Percentiles rank a stretch among this genome's conserved stretches.
Evolutionary conservation across 768 basidiomycete genomes (phyloP).

Genomic region (Leccinum arenicola): DNA sequence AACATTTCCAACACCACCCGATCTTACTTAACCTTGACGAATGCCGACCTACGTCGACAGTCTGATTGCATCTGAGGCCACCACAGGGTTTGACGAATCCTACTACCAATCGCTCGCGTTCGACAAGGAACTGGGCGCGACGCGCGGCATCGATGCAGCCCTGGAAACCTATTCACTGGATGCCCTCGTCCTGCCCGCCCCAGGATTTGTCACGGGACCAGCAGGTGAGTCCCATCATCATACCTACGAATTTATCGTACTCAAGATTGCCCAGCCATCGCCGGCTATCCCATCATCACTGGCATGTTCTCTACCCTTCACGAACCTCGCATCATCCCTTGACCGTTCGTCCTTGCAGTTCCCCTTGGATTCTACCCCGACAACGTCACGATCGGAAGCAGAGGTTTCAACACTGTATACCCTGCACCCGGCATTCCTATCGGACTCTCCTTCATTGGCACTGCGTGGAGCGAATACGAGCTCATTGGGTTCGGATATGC

Average conservation of each 20-base stretch:
- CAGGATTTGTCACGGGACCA: constrained; percentile 19
- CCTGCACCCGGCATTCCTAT: constrained; percentile 40
- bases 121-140: constrained; percentile 46
- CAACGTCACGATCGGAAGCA: constrained; percentile 29
- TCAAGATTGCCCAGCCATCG: constrained; percentile 24
- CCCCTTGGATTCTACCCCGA: constrained; percentile 39
- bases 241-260: not conserved
- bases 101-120: constrained; percentile 46
- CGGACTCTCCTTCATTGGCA: constrained; percentile 42
- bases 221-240: constrained; percentile 13
- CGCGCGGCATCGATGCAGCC: constrained; percentile 51
- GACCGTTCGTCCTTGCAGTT: constrained; percentile 13
- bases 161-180: constrained; percentile 44
- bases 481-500: constrained; percentile 43
- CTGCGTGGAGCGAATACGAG: constrained; percentile 42
- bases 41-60: constrained; percentile 2
- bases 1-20: not conserved
- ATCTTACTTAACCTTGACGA: no score
- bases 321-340: not conserved
- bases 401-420: constrained; percentile 32
- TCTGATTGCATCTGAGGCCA: constrained; percentile 24
- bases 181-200: constrained; percentile 47
- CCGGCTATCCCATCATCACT: constrained; percentile 35
- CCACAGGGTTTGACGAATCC: constrained; percentile 26
- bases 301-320: constrained; percentile 12